Conservation (phyloP, 2,329 filamentous ascomycete species). For the Penicillium verrucosum region DNA sequence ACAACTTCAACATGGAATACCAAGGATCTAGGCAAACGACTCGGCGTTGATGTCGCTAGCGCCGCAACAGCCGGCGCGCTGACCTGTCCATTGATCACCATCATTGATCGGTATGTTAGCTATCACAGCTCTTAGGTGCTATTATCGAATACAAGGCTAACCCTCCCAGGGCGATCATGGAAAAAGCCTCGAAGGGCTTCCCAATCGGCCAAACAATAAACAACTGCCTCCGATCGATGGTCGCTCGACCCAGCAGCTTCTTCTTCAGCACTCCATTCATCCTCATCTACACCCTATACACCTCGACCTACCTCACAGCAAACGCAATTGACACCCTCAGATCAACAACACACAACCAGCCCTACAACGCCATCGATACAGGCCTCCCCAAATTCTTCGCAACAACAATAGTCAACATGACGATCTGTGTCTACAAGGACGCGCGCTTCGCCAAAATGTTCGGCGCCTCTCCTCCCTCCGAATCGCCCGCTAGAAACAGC, state of each 20-base stretch:
- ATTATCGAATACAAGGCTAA: not conserved
- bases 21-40: conserved; percentile 62
- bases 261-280: conserved; percentile 48
- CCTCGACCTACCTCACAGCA: conserved; percentile 83
- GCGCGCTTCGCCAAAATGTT: conserved; percentile 80
- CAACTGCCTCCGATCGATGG: conserved; percentile 39
- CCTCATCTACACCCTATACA: conserved; percentile 65
- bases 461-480: conserved; percentile 56
- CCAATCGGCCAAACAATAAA: conserved; percentile 42
- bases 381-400: conserved; percentile 78
- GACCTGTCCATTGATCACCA: conserved; percentile 79
- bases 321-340: conserved; percentile 81
- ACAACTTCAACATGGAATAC: conserved; percentile 64
- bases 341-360: conserved; percentile 59
- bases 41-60: conserved; percentile 66
- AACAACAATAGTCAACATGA: conserved; percentile 78
- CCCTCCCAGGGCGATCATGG: conserved; percentile 45
- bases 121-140: not conserved
- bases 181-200: conserved; percentile 47
- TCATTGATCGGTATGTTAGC: conserved; percentile 71
- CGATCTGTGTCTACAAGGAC: conserved; percentile 86
- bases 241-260: conserved; percentile 42
- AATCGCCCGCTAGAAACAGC: conserved; percentile 14
- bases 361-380: conserved; percentile 62
- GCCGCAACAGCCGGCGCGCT: conserved; percentile 69